Evolutionary conservation across 805 yeast species (phyloP).

Genomic region (Millerozyma acaciae): DNA sequence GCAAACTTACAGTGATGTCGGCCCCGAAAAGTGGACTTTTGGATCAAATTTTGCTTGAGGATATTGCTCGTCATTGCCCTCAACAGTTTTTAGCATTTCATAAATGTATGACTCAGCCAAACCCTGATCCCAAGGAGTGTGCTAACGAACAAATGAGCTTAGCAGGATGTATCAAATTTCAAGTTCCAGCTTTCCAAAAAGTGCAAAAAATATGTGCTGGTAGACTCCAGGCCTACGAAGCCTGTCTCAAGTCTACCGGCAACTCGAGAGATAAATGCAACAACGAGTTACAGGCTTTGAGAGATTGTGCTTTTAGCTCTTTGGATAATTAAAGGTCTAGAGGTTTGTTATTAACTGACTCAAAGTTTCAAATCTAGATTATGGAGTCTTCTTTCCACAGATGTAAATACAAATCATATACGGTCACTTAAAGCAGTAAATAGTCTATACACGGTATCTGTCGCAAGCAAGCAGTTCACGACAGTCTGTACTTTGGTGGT

Average conservation of each 20-base stretch:
- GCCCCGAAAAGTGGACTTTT: constrained; percentile 24
- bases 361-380: background rate
- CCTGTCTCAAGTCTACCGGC: constrained; percentile 51
- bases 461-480: background rate
- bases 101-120: constrained; percentile 61
- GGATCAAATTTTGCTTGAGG: constrained; percentile 75
- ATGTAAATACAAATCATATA: constrained; percentile 3
- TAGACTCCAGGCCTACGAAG: constrained; percentile 59
- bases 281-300: constrained; percentile 48
- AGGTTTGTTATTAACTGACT: no score
- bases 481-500: constrained; percentile 26
- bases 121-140: constrained; percentile 51
- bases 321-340: constrained; percentile 14
- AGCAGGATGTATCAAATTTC: constrained; percentile 56
- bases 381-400: background rate
- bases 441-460: background rate
- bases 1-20: no score
- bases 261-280: constrained; percentile 49
- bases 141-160: constrained; percentile 51
- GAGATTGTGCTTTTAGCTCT: constrained; percentile 58
- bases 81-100: constrained; percentile 69
- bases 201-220: constrained; percentile 61
- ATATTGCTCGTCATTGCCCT: constrained; percentile 74
- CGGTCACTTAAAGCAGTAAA: no score
- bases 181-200: constrained; percentile 68